Evolutionary conservation across 805 yeast genomes (phyloP).

Genomic region (Candida dajiaensis): DNA sequence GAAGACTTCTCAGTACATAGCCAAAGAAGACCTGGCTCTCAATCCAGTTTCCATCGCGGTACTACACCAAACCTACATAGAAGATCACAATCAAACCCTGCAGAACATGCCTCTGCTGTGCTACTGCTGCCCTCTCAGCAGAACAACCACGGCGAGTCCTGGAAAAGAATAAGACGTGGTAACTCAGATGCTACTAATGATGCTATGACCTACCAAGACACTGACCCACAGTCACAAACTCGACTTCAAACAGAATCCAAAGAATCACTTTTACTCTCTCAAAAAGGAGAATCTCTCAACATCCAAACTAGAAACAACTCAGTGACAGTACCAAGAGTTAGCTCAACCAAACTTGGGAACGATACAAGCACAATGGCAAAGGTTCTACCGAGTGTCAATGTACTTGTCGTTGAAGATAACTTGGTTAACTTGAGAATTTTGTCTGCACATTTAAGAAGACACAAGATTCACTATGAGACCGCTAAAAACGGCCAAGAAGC

Average conservation of each 20-base stretch:
- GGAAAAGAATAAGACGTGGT: slow-evolving; percentile 1
- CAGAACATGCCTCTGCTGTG: slow-evolving; percentile 22
- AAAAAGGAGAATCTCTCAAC: background rate
- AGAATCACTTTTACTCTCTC: background rate
- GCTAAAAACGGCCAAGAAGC: slow-evolving; percentile 97
- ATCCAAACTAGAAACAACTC: background rate
- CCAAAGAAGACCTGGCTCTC: slow-evolving; percentile 14
- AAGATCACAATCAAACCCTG: slow-evolving; percentile 22
- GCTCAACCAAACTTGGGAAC: slow-evolving; percentile 3
- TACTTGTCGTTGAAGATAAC: slow-evolving; percentile 93
- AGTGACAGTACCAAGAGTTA: background rate
- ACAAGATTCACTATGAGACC: slow-evolving; percentile 74
- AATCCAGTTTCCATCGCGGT: slow-evolving; percentile 10
- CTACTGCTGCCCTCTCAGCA: slow-evolving; percentile 18
- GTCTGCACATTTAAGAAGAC: slow-evolving; percentile 80
- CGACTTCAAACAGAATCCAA: background rate
- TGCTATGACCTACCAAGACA: background rate
- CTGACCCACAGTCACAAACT: background rate
- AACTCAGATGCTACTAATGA: background rate
- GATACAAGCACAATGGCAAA: slow-evolving; percentile 35
- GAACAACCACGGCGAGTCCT: background rate
- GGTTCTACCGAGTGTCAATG: slow-evolving; percentile 84
- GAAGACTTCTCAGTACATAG: slow-evolving; percentile 12
- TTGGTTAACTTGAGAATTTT: slow-evolving; percentile 88
- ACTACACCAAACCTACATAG: slow-evolving; percentile 13